Evolutionary conservation across 176 grass and related monocot genomes (phyloP), one percentile per base, ranked within the genome.

Genomic region (Melocanna baccifera): DNA sequence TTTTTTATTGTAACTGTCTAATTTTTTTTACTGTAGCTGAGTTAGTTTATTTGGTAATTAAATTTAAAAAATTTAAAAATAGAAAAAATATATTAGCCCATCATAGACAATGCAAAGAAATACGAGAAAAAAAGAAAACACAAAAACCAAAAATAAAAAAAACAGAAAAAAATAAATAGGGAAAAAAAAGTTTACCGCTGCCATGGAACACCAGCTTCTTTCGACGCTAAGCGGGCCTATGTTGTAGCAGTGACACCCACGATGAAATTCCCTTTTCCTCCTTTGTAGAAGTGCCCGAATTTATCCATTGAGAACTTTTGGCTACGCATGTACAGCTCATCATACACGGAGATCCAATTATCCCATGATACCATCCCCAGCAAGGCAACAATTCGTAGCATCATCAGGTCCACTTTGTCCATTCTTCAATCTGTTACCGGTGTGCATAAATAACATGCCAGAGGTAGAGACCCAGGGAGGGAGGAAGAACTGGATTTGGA

Each of bases 391-490:
- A 29, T 62, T 20, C 32, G 32, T 32, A 32, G 32, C 32, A 32
- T 32, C 29, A 11, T 10, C 16, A 47, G 80, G 70, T 64, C 70
- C 61, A 66, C n/a, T 53, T n/a, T 45, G 74, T 78, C 74, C 83
- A 32, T 25, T 59, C 62, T 28, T 6, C 48, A 53, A n/a, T 34
- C 18, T 41, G 62, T n/a, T 12, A 40, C 62, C 25, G 62, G 11
- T 61, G 36, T 30, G 58, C 62, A 61, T 58, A 46, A 58, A 69
- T 34, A 32, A 22, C 73, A 48, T 71, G 75, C 22, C 9, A 25
- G 52, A 20, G 37, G 2, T 32, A 30, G 41, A 71, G n/a, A 0
- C 70, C 81, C 79, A 36, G 34, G 16, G 3, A 23, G 26, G 42
- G 36, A 43, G 47, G 13, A 2, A 12, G 34, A 22, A 48, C 11